Conservation (phyloP, 768 basidiomycete genomes). For the Boletus vinaceobasis region DNA sequence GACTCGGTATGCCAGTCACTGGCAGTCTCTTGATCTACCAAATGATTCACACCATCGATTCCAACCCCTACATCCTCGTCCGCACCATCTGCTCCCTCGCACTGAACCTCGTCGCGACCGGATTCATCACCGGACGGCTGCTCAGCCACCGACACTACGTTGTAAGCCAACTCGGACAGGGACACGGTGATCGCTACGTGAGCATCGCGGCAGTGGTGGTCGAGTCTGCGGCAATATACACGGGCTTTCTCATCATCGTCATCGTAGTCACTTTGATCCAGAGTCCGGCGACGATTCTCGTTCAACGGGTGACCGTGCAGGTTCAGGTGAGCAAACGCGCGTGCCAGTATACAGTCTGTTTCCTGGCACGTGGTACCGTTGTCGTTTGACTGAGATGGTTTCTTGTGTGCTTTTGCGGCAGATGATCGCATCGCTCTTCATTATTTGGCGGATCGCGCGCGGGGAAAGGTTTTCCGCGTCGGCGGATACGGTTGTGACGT, state of each 20-base stretch:
- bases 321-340: conserved; percentile 5
- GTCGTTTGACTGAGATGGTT: background rate
- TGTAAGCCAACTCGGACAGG: conserved; percentile 30
- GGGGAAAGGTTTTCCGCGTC: conserved; percentile 33
- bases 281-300: conserved; percentile 40
- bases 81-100: conserved; percentile 24
- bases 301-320: conserved; percentile 21
- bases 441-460: conserved; percentile 38
- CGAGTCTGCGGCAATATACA: conserved; percentile 46
- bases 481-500: background rate
- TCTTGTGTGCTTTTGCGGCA: conserved; percentile 1
- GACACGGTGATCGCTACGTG: conserved; percentile 35
- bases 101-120: conserved; percentile 30
- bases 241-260: conserved; percentile 38
- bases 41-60: background rate
- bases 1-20: background rate
- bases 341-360: background rate
- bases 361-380: background rate
- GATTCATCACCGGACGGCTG: conserved; percentile 29
- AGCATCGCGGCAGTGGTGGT: conserved; percentile 38
- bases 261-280: conserved; percentile 39
- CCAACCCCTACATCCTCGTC: conserved; percentile 12
- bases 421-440: conserved; percentile 39
- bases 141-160: conserved; percentile 17
- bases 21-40: conserved; percentile 29